phyloP scores from a whole-genome alignment of 352 stramenopile genomes.

The Pythium monospermum region DNA sequence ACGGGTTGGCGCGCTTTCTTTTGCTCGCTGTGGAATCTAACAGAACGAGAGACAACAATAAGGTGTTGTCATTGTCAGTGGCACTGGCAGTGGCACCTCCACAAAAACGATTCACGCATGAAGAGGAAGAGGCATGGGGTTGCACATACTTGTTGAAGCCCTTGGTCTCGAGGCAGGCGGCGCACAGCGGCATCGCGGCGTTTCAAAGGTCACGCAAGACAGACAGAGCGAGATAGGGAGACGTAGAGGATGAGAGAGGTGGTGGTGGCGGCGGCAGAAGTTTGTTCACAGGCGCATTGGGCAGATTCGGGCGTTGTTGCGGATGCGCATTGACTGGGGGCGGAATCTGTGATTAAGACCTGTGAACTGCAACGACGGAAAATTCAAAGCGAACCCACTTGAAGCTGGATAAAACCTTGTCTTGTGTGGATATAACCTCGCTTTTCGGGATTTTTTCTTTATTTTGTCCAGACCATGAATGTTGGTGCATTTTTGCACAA shows the following conservation, averaged over 20 bases:
- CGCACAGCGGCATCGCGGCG: conserved; percentile 69
- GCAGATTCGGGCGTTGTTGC: no score
- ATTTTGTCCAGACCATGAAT: no score
- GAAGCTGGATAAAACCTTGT: background rate
- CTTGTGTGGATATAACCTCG: background rate
- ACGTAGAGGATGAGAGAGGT: background rate
- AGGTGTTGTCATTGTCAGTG: no score
- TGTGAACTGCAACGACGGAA: background rate
- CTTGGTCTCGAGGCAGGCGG: conserved; percentile 62
- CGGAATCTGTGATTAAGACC: no score
- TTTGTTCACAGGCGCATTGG: no score
- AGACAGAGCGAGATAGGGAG: no score
- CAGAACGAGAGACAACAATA: background rate
- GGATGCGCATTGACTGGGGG: background rate
- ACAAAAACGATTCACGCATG: no score
- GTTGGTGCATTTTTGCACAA: no score
- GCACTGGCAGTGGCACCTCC: no score
- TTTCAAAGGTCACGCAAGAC: no score
- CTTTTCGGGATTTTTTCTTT: background rate
- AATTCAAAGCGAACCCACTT: conserved; percentile 2
- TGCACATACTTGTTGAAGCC: conserved; percentile 75
- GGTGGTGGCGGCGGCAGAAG: no score
- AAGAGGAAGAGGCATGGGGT: no score
- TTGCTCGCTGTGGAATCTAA: conserved; percentile 25
- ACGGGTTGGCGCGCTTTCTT: conserved; percentile 33